phyloP scores from a whole-genome alignment of 2,329 filamentous ascomycete species.

The Bipolaris bicolor region DNA sequence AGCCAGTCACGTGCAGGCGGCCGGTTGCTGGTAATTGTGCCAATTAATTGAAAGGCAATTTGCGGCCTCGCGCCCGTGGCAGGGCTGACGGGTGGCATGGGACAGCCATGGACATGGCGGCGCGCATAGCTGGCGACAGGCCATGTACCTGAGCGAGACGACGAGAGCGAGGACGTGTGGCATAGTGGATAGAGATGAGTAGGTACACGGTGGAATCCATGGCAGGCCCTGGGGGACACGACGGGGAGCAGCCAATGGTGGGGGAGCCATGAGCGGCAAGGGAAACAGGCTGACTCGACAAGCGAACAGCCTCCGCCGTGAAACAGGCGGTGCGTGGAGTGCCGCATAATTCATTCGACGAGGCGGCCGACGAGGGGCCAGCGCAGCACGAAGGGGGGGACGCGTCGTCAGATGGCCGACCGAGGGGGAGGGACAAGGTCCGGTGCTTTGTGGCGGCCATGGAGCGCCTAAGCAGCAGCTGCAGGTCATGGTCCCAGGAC shows the following conservation, averaged over 20 bases:
- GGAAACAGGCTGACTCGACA: slow-evolving; percentile 23
- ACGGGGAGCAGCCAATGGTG: slow-evolving; percentile 32
- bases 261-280: slow-evolving; percentile 24
- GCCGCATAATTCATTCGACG: slow-evolving; percentile 11
- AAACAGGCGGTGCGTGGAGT: slow-evolving; percentile 28
- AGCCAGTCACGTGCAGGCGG: neutral
- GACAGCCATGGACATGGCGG: slow-evolving; percentile 8
- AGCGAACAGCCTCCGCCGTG: slow-evolving; percentile 20
- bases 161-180: slow-evolving; percentile 5
- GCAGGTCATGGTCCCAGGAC: slow-evolving; percentile 21
- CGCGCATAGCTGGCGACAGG: neutral
- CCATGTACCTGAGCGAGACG: slow-evolving; percentile 27
- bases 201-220: neutral
- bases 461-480: slow-evolving; percentile 10
- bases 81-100: slow-evolving; percentile 1
- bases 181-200: too few relatives aligned
- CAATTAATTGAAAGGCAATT: neutral
- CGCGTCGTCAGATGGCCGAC: slow-evolving; percentile 4
- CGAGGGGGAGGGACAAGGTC: neutral
- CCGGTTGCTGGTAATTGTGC: slow-evolving; percentile 1
- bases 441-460: slow-evolving; percentile 4
- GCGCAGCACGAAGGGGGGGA: neutral
- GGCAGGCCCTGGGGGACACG: slow-evolving; percentile 14
- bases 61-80: neutral
- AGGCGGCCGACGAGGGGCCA: slow-evolving; percentile 11